Base-by-base conservation (phyloP, 202 grass and related monocot species). In the Zoysia matrella region DNA sequence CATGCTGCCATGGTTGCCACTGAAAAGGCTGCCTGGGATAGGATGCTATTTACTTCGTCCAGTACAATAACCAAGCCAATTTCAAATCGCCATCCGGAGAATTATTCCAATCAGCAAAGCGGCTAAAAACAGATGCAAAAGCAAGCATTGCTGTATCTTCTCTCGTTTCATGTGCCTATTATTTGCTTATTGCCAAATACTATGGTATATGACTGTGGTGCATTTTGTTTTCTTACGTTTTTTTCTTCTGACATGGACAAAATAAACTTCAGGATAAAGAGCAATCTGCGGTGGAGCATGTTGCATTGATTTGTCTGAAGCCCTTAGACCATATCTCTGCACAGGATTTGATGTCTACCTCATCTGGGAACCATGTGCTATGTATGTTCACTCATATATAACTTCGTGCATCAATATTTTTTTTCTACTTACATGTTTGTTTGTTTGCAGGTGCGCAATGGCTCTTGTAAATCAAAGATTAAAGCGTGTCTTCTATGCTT, bases 1-100 rank as follows among this genome's bases (percentile, higher is more conserved):
- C 92, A 98, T 87, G 95, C 95, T 56, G 85, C 89, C 65, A 67
- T 95, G 56, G 89, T 90, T 98, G 95, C 92, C 11, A 95, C 95
- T 89, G 92, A 93, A 83, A 98, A 85, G 77, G 88, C 95, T 6
- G 84, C 92, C 41, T 93, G 90, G 80, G 95, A 98, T 89, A 86
- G 80, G 74, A 52, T 65, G 47, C 2, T 84, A 62, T 98, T 89
- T 52, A 85, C 80, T 85, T 62, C 84, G 82, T 72, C 78, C 64
- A 72, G 18, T 63, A 85, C 71, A 41, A 43, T 48, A 47, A 80
- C 30, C 6, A 43, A 72, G 40, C 3, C 61, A 80, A 50, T 69
- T 22, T 72, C 67, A 66, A 47, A 88, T 86, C 72, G 76, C 45
- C 65, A 65, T 74, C n/a, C 74, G 9, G 77, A 88, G 43, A 51